These are phyloP conservation scores for Tylopilus sp. DNA, from an alignment of 768 basidiomycete species.

Conservation along the genomic window DNA sequence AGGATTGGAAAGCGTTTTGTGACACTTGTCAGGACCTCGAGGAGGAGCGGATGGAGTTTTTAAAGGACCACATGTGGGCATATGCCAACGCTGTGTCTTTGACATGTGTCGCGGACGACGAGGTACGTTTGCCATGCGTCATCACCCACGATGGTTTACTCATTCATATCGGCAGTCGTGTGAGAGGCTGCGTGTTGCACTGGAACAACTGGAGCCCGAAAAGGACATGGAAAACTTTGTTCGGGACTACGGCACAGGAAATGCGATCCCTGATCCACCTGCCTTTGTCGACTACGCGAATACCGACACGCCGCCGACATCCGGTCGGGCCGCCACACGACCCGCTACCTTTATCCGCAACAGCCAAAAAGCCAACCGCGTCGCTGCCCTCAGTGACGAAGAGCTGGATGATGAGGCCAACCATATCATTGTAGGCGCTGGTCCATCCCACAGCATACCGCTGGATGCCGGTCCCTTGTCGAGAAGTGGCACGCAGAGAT, in stretches of 20 bases:
- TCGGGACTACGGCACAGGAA: conserved; percentile 83
- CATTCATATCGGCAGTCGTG: conserved; percentile 60
- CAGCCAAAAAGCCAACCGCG: conserved; percentile 33
- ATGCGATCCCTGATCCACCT: conserved; percentile 83
- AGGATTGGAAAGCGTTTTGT: conserved; percentile 91
- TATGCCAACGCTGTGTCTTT: conserved; percentile 97
- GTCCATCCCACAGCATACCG: conserved; percentile 35
- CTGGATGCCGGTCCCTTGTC: conserved; percentile 27
- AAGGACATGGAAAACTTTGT: conserved; percentile 90
- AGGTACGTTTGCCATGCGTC: conserved; percentile 51
- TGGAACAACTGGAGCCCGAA: conserved; percentile 87
- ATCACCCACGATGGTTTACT: neutral
- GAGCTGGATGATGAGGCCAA: conserved; percentile 51
- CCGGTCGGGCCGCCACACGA: conserved; percentile 52
- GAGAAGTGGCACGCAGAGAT: conserved; percentile 32
- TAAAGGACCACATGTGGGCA: conserved; percentile 94
- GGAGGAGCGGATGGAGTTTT: conserved; percentile 90
- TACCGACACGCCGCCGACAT: conserved; percentile 60
- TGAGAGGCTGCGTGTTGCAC: conserved; percentile 78
- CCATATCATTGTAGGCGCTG: conserved; percentile 67
- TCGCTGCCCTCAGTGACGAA: conserved; percentile 35
- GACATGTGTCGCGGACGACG: conserved; percentile 93
- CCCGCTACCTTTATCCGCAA: conserved; percentile 51
- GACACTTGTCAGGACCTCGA: conserved; percentile 96
- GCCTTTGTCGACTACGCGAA: conserved; percentile 79